Conservation (phyloP, 2,329 filamentous ascomycete species). For the Diaporthe aspalathi region DNA sequence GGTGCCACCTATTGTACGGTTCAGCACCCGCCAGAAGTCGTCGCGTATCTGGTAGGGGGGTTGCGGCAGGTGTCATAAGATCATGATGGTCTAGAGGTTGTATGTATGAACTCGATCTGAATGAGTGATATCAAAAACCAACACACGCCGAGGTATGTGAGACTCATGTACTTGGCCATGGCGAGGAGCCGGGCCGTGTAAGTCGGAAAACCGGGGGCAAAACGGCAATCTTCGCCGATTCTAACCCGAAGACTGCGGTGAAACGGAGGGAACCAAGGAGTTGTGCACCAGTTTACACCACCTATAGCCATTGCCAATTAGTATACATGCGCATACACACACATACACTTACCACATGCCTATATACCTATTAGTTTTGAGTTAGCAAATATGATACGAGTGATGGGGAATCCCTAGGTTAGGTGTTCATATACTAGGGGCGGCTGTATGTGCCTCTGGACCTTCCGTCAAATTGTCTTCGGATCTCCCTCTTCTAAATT, state of each 20-base stretch:
- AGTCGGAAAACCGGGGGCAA: neutral
- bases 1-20: neutral
- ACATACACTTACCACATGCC: too few relatives aligned
- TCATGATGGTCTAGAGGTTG: neutral
- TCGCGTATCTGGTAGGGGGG: neutral
- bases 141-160: neutral
- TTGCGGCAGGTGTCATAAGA: neutral
- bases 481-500: too few relatives aligned
- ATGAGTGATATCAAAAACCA: neutral
- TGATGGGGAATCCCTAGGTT: too few relatives aligned
- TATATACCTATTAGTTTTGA: too few relatives aligned
- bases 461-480: too few relatives aligned
- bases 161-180: neutral
- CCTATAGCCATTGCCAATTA: too few relatives aligned
- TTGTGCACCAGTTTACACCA: too few relatives aligned
- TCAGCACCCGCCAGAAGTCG: neutral
- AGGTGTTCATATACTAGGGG: too few relatives aligned
- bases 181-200: neutral
- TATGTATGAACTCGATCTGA: neutral
- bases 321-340: too few relatives aligned
- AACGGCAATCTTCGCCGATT: slow-evolving; percentile 33
- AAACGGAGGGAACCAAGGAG: neutral
- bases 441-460: too few relatives aligned
- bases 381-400: too few relatives aligned
- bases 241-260: neutral